phyloP scores from a whole-genome alignment of 208 protist species.

The Trypanosomatidae sp. region DNA sequence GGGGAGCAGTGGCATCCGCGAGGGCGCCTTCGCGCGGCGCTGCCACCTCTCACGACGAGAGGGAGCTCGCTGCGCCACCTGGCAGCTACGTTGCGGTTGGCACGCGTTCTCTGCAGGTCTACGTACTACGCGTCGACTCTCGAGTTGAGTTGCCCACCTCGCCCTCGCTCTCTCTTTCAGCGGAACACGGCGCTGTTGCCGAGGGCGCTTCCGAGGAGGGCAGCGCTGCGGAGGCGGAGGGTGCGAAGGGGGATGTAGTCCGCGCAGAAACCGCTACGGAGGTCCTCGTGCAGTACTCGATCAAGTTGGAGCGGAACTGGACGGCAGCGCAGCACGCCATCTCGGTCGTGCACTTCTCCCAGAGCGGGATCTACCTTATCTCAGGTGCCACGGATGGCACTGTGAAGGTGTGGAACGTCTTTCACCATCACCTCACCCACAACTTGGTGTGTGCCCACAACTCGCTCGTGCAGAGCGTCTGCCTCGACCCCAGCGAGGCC shows the following conservation, averaged over 20 bases:
- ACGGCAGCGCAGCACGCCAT: constrained; percentile 89
- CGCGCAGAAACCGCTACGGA: not conserved
- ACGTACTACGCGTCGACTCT: constrained; percentile 62
- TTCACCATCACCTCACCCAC: constrained; percentile 91
- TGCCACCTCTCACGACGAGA: not conserved
- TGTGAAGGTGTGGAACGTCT: constrained; percentile 88
- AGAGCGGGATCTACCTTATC: constrained; percentile 63
- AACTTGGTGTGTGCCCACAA: constrained; percentile 67
- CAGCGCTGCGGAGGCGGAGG: not conserved
- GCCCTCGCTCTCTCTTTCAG: not conserved
- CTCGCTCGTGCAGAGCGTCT: constrained; percentile 60
- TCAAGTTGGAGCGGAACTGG: constrained; percentile 63
- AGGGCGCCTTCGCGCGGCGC: not conserved
- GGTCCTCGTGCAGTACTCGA: constrained; percentile 27
- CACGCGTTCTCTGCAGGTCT: constrained; percentile 81
- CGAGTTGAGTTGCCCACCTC: constrained; percentile 15
- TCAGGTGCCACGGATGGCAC: constrained; percentile 83
- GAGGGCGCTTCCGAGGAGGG: not conserved
- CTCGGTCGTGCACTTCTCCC: constrained; percentile 75
- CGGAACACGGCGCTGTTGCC: not conserved
- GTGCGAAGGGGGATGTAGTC: not conserved
- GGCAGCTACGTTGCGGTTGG: constrained; percentile 83
- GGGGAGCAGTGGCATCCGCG: not conserved
- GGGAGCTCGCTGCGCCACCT: constrained; percentile 35
- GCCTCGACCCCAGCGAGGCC: constrained; percentile 56